Conservation (phyloP, 768 basidiomycete species). For the Russula lepida region DNA sequence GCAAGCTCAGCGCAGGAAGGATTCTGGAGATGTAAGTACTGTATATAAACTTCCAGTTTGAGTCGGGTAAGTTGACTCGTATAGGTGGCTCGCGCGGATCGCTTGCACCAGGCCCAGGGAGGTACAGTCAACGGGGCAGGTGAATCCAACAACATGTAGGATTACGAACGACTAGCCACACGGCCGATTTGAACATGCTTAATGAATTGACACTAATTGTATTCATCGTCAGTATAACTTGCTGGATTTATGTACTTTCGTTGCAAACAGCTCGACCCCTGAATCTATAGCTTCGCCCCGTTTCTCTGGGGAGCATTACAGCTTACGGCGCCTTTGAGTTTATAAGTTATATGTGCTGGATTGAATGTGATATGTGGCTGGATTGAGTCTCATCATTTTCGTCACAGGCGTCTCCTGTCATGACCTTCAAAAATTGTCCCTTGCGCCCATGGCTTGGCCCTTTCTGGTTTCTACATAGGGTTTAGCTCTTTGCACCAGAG, state of each 20-base stretch:
- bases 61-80: neutral
- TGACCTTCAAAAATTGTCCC: neutral
- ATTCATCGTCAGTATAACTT: neutral
- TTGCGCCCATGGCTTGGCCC: constrained; percentile 1
- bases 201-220: too few species aligned
- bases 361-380: neutral
- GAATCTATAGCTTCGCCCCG: neutral
- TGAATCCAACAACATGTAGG: neutral
- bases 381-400: neutral
- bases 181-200: too few species aligned
- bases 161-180: neutral
- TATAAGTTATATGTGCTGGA: neutral
- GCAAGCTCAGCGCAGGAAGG: constrained; percentile 25
- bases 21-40: constrained; percentile 27
- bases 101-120: neutral
- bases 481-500: neutral
- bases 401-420: neutral
- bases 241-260: neutral
- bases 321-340: neutral
- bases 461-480: constrained; percentile 6
- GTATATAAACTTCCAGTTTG: too few species aligned
- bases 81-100: neutral
- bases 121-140: neutral
- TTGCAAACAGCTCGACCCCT: neutral
- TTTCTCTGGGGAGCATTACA: neutral